Conservation (phyloP, 1,284 basidiomycete genomes). For the Waitea zeae region DNA sequence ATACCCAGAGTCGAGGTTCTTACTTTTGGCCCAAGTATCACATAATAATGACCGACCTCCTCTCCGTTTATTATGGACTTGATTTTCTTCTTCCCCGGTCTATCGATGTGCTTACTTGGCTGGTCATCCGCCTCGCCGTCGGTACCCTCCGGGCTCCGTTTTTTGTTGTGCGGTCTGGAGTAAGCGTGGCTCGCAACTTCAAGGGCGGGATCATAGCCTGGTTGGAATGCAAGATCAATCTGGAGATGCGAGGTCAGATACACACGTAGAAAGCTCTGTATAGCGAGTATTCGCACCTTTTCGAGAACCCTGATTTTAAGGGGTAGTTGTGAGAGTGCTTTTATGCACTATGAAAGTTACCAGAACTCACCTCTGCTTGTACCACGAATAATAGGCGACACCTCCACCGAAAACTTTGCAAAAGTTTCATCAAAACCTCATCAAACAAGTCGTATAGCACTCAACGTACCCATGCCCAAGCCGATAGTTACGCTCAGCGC, state of each 20-base stretch:
- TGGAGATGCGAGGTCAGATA: conserved; percentile 9
- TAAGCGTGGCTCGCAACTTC: conserved; percentile 36
- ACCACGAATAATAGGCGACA: too few relatives aligned
- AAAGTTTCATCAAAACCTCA: too few relatives aligned
- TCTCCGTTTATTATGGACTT: conserved; percentile 63
- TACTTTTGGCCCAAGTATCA: conserved; percentile 65
- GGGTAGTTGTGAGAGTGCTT: too few relatives aligned
- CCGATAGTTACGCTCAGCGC: too few relatives aligned
- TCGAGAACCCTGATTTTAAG: too few relatives aligned
- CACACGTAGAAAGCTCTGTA: too few relatives aligned
- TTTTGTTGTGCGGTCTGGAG: conserved; percentile 15
- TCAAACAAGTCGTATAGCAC: too few relatives aligned
- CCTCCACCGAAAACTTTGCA: too few relatives aligned
- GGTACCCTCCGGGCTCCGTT: conserved; percentile 15
- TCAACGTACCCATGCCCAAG: too few relatives aligned
- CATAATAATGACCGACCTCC: conserved; percentile 57
- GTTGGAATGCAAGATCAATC: conserved; percentile 47
- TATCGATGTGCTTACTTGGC: conserved; percentile 43
- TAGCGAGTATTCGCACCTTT: too few relatives aligned
- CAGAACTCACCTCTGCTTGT: too few relatives aligned
- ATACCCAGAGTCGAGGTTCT: conserved; percentile 2
- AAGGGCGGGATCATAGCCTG: conserved; percentile 64
- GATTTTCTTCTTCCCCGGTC: conserved; percentile 60
- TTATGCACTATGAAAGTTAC: too few relatives aligned
- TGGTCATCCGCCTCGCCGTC: conserved; percentile 14